These are phyloP conservation scores for Nicotiana knightiana DNA, from an alignment of 257 asterid genomes.

Conservation along the genomic window DNA sequence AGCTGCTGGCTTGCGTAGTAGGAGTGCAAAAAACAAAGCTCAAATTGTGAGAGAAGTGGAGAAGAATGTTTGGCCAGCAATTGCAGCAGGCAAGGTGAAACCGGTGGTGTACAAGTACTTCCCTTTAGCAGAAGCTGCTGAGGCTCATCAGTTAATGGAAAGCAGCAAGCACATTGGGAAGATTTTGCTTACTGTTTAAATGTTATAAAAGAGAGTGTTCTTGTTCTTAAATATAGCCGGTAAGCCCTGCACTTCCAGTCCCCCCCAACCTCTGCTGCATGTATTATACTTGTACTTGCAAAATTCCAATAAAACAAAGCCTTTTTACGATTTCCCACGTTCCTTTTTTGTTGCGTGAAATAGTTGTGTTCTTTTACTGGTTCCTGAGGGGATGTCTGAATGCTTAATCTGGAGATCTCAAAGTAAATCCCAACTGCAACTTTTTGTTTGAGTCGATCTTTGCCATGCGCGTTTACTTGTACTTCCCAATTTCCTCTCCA, in stretches of 20 bases:
- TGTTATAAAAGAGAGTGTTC: background rate
- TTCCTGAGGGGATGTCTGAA: background rate
- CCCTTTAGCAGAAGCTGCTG: conserved; percentile 64
- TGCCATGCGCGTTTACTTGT: background rate
- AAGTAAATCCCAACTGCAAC: background rate
- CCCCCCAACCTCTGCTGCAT: background rate
- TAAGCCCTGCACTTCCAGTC: background rate
- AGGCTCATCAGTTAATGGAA: conserved; percentile 77
- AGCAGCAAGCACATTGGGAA: conserved; percentile 91
- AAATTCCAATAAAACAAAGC: background rate
- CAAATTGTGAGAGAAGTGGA: conserved; percentile 80
- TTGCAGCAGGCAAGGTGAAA: conserved; percentile 68
- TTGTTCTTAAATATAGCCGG: background rate
- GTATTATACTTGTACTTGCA: background rate
- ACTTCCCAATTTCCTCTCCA: background rate
- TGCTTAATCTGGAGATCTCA: background rate
- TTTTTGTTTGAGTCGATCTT: background rate
- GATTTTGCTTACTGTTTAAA: conserved; percentile 50
- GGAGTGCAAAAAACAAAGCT: conserved; percentile 74
- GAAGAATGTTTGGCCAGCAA: conserved; percentile 90
- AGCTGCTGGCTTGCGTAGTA: conserved; percentile 80
- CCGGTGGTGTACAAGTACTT: conserved; percentile 62
- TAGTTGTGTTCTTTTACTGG: background rate
- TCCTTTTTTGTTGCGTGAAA: background rate
- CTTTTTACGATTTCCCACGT: background rate